Base-by-base conservation (phyloP, 345 rosid genomes). In the Carallia brachiata region DNA sequence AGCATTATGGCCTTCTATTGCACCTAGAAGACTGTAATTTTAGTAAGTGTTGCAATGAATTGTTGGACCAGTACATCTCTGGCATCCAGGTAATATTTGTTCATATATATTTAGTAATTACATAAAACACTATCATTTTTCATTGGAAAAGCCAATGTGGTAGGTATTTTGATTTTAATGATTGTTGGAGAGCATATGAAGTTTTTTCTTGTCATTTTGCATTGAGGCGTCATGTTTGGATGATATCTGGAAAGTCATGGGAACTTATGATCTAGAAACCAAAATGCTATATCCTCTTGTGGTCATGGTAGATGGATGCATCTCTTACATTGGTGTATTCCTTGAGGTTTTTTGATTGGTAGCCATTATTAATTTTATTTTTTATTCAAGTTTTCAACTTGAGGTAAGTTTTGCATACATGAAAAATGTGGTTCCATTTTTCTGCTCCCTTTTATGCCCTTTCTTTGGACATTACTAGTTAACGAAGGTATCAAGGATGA, bases 1-100 rank as follows among this genome's bases (percentile, higher is more conserved):
- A 86, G 85, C 90, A 90, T 73, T 93, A 84, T 66, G 68, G 92
- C 71, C 57, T 73, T 73, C 79, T 93, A 54, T 77, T 90, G 79
- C 90, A 82, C 80, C 71, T 93, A 80, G 98, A 93, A 80, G 96
- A 89, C 81, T 83, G 53, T 55, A 87, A 80, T 52, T 84, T 87
- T 74, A 72, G 79, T 66, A 79, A 78, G 88, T 73, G 50, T 70
- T 82, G 82, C 76, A 85, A 81, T 74, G 96, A 88, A 71, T 74
- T 84, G 79, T 71, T 93, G 79, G 87, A 89, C 68, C 89, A 85
- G 76, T 93, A 86, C 76, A 59, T 90, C 67, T 85, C 92, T 37
- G 97, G 96, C 68, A 80, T 93, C 73, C 87, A 90, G 98, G 98
- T 93, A 54, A 78, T 70, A 44, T 67, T 37, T 71, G 52, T 70